Base-by-base conservation (phyloP, 202 grass and related monocot species). In the Carex sylvatica region DNA sequence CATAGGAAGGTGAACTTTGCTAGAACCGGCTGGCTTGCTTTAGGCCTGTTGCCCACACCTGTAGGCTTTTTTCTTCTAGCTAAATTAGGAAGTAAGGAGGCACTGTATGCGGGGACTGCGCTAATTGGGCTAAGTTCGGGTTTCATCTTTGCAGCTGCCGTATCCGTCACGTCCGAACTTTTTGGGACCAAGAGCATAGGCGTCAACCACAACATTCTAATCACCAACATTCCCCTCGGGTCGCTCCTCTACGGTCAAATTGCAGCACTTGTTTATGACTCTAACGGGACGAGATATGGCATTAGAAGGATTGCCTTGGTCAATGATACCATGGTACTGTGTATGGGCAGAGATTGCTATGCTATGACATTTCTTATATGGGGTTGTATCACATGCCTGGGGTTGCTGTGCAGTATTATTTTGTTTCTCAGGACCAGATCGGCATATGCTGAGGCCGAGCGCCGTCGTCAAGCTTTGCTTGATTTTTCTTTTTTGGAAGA, bases 171-270 rank as follows among this genome's bases (percentile, higher is more conserved):
- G 23, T 98, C 95, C 1, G 95, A 98, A 85, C 91, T 98, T 56
- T 98, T 98, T 19, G 92, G 95, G 54, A 63, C 90, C 9, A 86
- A 91, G 9, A 91, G 92, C 77, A 51, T 91, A 5, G 90, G 95
- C 7, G 89, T 98, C 63, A 94, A 98, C 71, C 95, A 98, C 80
- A 98, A 98, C 70, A 94, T 98, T 44, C 90, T 98, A 31, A 95
- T 98, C 82, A 93, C 95, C 64, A 98, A 95, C 23, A 98, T 98
- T 49, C 95, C 95, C 3, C 69, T 98, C 15, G 95, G 95, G 1
- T 98, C 95, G 49, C 62, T 98, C 49, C 84, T 95, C 59, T 95
- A 95, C 4, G 92, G 95, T 61, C 92, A 95, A 81, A 91, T 98
- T 18, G 89, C 95, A 0, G 91, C 92, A 20, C 5, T 93, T 31